Base-by-base conservation (phyloP, 495 filamentous ascomycete species). In the Podospora anserina region DNA sequence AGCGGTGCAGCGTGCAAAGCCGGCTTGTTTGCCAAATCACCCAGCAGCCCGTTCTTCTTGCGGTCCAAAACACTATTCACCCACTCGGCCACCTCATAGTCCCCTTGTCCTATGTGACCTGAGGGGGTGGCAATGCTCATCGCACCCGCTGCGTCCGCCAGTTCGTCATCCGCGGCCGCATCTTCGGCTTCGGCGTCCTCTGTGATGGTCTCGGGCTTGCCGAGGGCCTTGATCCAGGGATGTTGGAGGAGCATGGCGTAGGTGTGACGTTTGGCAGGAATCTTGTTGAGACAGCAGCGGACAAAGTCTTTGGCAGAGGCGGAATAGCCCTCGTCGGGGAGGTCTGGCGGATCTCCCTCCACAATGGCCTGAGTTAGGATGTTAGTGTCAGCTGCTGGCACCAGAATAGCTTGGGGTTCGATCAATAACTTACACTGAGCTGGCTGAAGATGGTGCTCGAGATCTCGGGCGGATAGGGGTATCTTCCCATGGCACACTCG, bases 381-480 rank as follows among this genome's bases (percentile, higher is more conserved):
- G 72, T 70, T 62, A 55, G 67, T 68, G 39, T 74, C 67, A 71
- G 58, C 55, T 53, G 20, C 20, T 30, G 44, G 18, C 5, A 30
- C 26, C 44, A 23, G 66, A 69, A 69, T 27, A 68, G 27, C 3
- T 15, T 60, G 23, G 16, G 56, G 27, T 13, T 15, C 26, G 2
- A 39, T 20, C 23, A 18, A 30, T 68, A 15, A 89, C 95, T 89
- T 84, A 98, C 95, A 76, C 91, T 94, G 64, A 99, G 82, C 77
- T 99, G 95, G 74, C 92, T 96, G 84, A 98, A 98, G 63, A 99
- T 98, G 71, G 97, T 98, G 77, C 94, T 94, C 74, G 96, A 99
- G 0, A 96, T 97, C 79, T 99, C 95, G 2, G 95, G 95, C 15
- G 95, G 96, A 75, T 99, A 99, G 4, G 95, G 95, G 76, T 99